Conservation (phyloP, 163 green algal species). For the Scenedesmus sp. region DNA sequence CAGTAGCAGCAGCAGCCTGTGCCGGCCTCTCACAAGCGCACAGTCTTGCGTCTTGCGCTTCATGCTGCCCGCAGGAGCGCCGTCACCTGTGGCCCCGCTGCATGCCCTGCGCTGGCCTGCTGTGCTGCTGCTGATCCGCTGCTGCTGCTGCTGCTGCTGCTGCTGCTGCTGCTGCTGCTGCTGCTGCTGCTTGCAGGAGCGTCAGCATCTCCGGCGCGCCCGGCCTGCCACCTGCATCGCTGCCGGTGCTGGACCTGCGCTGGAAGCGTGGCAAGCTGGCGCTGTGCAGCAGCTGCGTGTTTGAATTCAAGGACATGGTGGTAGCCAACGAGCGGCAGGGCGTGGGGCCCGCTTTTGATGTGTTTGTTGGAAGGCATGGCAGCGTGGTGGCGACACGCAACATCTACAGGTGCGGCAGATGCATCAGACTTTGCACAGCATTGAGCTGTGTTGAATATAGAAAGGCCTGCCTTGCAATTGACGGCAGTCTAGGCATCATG, state of each 20-base stretch:
- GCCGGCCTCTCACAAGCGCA: too few relatives aligned
- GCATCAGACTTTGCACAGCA: neutral
- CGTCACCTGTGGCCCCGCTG: too few relatives aligned
- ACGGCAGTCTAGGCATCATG: too few relatives aligned
- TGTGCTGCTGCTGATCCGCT: neutral
- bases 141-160: neutral
- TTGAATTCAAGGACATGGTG: neutral
- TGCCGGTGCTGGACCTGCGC: neutral
- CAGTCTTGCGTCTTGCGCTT: too few relatives aligned
- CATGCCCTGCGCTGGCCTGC: too few relatives aligned
- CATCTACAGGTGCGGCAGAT: neutral
- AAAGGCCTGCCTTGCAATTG: too few relatives aligned
- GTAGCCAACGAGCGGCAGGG: neutral
- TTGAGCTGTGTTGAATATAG: neutral
- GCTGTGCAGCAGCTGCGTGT: neutral
- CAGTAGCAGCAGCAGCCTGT: too few relatives aligned
- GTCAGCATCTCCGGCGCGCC: neutral
- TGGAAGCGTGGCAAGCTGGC: neutral
- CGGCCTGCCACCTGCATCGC: neutral
- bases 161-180: neutral
- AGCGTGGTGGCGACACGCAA: neutral
- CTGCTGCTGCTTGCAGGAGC: neutral
- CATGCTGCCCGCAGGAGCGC: too few relatives aligned
- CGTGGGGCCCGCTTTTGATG: neutral
- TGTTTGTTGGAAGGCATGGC: neutral